A percentile compares a stretch with the other conserved stretches of the same genome.
These are phyloP conservation scores for Geoglossum cookeanum DNA, from an alignment of 2,329 filamentous ascomycete species.

Conservation along the genomic window DNA sequence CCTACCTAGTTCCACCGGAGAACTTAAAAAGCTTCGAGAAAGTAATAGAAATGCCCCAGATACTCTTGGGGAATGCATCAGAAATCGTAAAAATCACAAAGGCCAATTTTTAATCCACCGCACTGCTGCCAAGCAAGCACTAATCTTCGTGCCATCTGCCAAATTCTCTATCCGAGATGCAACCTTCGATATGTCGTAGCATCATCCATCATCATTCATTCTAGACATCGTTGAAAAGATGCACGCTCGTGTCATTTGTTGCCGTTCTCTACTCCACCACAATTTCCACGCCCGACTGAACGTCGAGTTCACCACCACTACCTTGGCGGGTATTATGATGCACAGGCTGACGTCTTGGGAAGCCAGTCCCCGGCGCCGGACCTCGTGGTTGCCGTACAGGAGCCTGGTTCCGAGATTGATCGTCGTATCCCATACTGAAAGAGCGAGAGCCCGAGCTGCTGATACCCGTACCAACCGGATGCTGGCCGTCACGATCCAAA, in stretches of 20 bases:
- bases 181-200: not conserved
- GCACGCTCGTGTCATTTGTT: not conserved
- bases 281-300: slow-evolving; percentile 15
- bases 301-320: slow-evolving; percentile 9
- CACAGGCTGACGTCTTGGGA: slow-evolving; percentile 10
- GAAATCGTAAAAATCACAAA: not conserved
- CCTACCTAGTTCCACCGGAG: not conserved
- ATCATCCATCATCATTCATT: slow-evolving; percentile 3
- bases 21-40: not conserved
- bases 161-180: slow-evolving; percentile 3
- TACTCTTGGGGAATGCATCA: not conserved
- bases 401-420: slow-evolving; percentile 11
- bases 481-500: slow-evolving; percentile 5
- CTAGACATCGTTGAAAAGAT: slow-evolving; percentile 1
- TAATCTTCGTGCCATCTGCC: not conserved
- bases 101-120: not conserved
- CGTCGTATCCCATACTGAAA: slow-evolving; percentile 11
- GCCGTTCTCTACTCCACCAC: slow-evolving; percentile 14
- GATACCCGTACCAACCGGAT: slow-evolving; percentile 6
- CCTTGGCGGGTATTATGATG: slow-evolving; percentile 7
- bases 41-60: not conserved
- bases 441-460: slow-evolving; percentile 10
- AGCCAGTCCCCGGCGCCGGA: slow-evolving; percentile 15
- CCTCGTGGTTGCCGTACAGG: slow-evolving; percentile 15
- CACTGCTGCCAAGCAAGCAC: not conserved